A percentile compares a stretch with the other conserved stretches of the same genome.
Evolutionary conservation across 2,329 filamentous ascomycete genomes (phyloP).

Genomic region (Diaporthe australafricana): DNA sequence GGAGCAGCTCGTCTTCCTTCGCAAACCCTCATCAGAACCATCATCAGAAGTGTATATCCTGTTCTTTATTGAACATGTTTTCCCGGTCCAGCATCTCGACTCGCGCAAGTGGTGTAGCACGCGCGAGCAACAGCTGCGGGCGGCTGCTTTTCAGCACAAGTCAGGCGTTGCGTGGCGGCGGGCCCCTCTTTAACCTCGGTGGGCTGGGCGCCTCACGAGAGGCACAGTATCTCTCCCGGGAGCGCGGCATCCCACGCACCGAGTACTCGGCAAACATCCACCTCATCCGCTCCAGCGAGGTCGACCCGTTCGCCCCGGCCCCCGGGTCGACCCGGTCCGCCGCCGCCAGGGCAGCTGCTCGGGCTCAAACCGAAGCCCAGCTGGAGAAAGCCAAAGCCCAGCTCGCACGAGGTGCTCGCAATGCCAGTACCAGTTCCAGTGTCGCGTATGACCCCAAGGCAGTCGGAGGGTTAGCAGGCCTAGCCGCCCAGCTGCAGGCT

Average conservation of each 20-base stretch:
- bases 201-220: slow-evolving; percentile 33
- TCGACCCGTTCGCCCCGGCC: slow-evolving; percentile 33
- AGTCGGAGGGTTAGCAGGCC: neutral
- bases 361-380: neutral
- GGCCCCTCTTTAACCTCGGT: slow-evolving; percentile 29
- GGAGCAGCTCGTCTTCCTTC: neutral
- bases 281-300: slow-evolving; percentile 36
- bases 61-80: neutral
- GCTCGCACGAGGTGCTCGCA: neutral
- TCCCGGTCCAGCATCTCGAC: neutral
- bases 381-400: neutral
- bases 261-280: slow-evolving; percentile 32
- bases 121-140: neutral
- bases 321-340: slow-evolving; percentile 25
- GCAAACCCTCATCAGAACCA: neutral
- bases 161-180: neutral
- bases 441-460: neutral
- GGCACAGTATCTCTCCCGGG: slow-evolving; percentile 32
- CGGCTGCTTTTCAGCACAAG: slow-evolving; percentile 24
- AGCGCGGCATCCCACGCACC: slow-evolving; percentile 33
- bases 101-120: neutral
- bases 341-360: slow-evolving; percentile 4
- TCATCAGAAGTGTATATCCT: neutral
- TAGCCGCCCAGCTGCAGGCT: neutral
- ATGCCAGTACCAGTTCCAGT: no score